Evolutionary conservation across 2,329 filamentous ascomycete genomes (phyloP).

Genomic region (Botryotinia globosa): DNA sequence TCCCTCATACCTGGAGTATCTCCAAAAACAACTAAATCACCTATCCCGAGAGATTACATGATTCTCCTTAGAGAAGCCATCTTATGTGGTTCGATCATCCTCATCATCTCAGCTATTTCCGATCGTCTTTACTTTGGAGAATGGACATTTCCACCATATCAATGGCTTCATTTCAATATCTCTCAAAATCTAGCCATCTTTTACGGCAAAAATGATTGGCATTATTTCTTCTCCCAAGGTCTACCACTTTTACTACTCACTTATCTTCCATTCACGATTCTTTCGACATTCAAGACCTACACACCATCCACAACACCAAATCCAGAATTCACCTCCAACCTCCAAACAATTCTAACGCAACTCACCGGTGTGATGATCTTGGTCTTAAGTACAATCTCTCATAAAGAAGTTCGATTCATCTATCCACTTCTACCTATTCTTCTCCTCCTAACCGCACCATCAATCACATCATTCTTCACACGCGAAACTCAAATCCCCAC

Average conservation of each 20-base stretch:
- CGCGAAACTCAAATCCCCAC: constrained; percentile 30
- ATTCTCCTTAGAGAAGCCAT: constrained; percentile 61
- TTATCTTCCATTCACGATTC: constrained; percentile 70
- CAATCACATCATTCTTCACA: constrained; percentile 56
- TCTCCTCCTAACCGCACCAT: constrained; percentile 72
- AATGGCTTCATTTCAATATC: constrained; percentile 89
- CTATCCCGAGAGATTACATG: constrained; percentile 40
- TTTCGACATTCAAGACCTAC: constrained; percentile 47
- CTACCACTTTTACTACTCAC: constrained; percentile 84
- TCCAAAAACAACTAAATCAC: constrained; percentile 31
- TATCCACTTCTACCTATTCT: constrained; percentile 88
- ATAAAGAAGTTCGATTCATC: constrained; percentile 97
- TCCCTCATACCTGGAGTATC: constrained; percentile 43
- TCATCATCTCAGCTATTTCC: constrained; percentile 61
- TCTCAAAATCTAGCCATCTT: constrained; percentile 84
- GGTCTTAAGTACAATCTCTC: constrained; percentile 73
- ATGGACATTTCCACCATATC: constrained; percentile 86
- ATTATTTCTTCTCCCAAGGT: constrained; percentile 91
- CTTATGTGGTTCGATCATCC: constrained; percentile 60
- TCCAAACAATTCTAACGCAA: constrained; percentile 50
- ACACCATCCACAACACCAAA: constrained; percentile 7
- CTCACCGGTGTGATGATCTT: constrained; percentile 54
- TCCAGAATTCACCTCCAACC: constrained; percentile 30
- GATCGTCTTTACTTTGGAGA: constrained; percentile 78
- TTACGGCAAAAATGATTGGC: constrained; percentile 85